Evolutionary conservation across 2,329 filamentous ascomycete genomes (phyloP), one percentile per base, ranked within the genome.

Genomic region (Fusarium sacchari): DNA sequence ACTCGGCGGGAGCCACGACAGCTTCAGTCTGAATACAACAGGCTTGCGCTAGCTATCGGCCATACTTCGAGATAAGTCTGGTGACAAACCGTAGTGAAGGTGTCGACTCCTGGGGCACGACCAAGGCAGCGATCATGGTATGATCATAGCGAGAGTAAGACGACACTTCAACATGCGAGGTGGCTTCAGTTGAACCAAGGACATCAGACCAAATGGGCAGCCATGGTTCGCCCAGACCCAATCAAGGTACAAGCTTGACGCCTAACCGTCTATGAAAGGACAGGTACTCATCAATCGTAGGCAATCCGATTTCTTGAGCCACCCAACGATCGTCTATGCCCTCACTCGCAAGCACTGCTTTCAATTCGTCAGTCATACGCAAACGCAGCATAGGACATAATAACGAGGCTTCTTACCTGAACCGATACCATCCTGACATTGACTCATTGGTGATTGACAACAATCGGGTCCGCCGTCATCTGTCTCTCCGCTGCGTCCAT

Each of bases 321-420:
- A 44, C 22, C 40, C 49, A 59, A 53, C 36, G 34, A 39, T 64
- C 55, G 10, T 46, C 40, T 30, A 56, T 26, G 18, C 50, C 36
- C 22, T 57, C 47, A 36, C n/a, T 37, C 24, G 28, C 36, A 60
- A 43, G 39, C 56, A 36, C 71, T 73, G 32, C 52, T 74, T 74
- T 39, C 40, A 58, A 63, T 39, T 26, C 52, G 49, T 74, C 50
- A 74, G 71, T 74, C 67, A 71, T 60, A 73, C 71, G 28, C 59
- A 69, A 74, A 72, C 56, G 52, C 36, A 59, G 17, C 47, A 71
- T 46, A 34, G 47, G 30, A 36, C n/a, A 42, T 46, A 12, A 37
- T 6, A 53, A 42, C 14, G 7, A 59, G 46, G 34, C 36, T 59
- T 28, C 71, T 72, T 47, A 73, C 67, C 63, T 69, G 13, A 26